These are phyloP conservation scores for Fusarium falciforme DNA, from an alignment of 2,329 filamentous ascomycete genomes.

Conservation along the genomic window DNA sequence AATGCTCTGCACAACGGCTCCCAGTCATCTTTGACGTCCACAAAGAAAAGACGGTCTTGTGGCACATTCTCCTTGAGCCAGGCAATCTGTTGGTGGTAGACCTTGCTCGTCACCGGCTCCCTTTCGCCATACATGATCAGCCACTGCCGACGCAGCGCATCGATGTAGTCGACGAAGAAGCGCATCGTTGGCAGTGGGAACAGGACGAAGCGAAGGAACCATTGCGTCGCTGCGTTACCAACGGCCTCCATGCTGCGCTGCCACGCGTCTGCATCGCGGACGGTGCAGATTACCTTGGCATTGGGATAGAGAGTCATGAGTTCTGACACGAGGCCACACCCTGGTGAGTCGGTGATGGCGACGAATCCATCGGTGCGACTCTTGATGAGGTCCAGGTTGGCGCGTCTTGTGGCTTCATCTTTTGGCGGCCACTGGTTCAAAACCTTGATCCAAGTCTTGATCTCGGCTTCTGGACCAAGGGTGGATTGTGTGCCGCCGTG, in stretches of 20 bases:
- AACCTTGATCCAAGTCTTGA: background rate
- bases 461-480: background rate
- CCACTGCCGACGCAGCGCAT: conserved; percentile 10
- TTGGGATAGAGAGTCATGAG: conserved; percentile 33
- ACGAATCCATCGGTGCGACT: background rate
- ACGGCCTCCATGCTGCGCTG: conserved; percentile 27
- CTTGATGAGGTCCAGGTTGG: background rate
- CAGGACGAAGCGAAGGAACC: conserved; percentile 32
- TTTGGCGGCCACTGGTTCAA: background rate
- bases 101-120: conserved; percentile 1
- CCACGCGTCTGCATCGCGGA: conserved; percentile 32
- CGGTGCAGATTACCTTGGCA: conserved; percentile 34
- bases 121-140: conserved; percentile 9
- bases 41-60: conserved; percentile 40
- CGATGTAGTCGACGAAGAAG: conserved; percentile 25
- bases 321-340: conserved; percentile 18
- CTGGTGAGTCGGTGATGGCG: background rate
- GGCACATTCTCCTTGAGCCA: conserved; percentile 33
- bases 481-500: background rate
- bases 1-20: conserved; percentile 48
- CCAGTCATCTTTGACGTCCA: conserved; percentile 47
- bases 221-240: background rate
- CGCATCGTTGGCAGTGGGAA: conserved; percentile 25
- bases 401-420: background rate
- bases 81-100: conserved; percentile 11